Conservation (phyloP, 192 early-diverging fungal species). For the Allomyces macrogynus region DNA sequence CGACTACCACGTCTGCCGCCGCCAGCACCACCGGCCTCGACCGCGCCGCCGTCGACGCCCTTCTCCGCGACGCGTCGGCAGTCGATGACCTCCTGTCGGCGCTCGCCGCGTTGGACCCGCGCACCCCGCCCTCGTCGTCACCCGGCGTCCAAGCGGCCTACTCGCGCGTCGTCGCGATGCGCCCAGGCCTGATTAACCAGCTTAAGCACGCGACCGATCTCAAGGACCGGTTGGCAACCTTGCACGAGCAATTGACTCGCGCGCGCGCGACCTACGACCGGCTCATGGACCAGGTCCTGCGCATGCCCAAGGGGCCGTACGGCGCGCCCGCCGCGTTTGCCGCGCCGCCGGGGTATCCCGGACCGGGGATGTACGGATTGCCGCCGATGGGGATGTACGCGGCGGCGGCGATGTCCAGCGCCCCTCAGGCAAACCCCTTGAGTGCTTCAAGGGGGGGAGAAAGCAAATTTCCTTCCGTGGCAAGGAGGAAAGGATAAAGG, state of each 20-base stretch:
- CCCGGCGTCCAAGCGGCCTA: not conserved
- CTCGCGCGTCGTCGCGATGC: not conserved
- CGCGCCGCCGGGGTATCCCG: too few species aligned
- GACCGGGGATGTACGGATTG: too few species aligned
- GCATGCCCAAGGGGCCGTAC: too few species aligned
- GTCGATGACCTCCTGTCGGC: slow-evolving; percentile 3
- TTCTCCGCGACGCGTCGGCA: not conserved
- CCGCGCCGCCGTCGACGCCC: not conserved
- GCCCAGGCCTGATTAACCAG: not conserved
- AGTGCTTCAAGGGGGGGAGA: too few species aligned
- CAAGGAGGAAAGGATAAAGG: too few species aligned
- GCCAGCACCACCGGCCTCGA: not conserved
- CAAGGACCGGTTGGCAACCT: not conserved
- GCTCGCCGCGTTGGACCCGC: not conserved
- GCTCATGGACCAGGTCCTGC: not conserved
- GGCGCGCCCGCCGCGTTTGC: too few species aligned
- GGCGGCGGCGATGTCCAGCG: too few species aligned
- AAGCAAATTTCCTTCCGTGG: too few species aligned
- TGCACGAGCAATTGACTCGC: not conserved
- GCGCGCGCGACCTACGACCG: not conserved
- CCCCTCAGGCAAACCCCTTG: too few species aligned
- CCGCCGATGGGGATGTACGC: too few species aligned
- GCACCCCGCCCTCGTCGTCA: not conserved
- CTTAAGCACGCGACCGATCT: not conserved
- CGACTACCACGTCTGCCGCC: not conserved